A percentile compares a stretch with the other conserved stretches of the same genome.
phyloP scores from a whole-genome alignment of 495 filamentous ascomycete genomes.

The Trichoderma reesei region DNA sequence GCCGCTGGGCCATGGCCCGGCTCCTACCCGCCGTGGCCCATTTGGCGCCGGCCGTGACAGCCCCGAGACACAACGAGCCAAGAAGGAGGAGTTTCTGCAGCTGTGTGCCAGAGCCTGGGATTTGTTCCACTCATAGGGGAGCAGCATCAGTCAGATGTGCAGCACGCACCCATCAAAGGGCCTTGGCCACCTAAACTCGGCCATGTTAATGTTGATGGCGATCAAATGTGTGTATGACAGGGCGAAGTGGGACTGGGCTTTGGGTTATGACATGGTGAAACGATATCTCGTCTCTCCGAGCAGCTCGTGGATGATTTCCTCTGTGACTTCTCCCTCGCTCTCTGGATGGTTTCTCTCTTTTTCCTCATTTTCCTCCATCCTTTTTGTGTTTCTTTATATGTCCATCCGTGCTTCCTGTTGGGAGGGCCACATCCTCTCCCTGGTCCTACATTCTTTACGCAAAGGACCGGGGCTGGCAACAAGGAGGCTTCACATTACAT shows the following conservation, averaged over 20 bases:
- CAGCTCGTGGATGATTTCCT: not conserved
- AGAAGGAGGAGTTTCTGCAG: conserved; percentile 88
- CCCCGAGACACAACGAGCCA: conserved; percentile 71
- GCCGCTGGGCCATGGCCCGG: conserved; percentile 54
- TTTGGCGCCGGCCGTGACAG: conserved; percentile 73
- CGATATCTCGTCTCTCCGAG: not conserved
- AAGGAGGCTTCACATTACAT: not conserved
- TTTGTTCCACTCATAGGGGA: conserved; percentile 77
- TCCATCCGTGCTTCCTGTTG: not conserved
- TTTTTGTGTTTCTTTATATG: not conserved
- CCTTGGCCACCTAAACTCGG: no score
- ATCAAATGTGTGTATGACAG: not conserved
- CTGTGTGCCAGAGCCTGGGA: conserved; percentile 91
- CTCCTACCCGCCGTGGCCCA: conserved; percentile 50
- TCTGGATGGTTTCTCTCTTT: not conserved
- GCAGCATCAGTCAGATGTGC: not conserved
- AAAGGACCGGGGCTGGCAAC: not conserved
- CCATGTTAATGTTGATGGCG: no score
- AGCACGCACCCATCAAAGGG: not conserved
- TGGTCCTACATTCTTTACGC: not conserved
- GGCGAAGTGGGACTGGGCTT: not conserved
- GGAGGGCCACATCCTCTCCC: conserved; percentile 4
- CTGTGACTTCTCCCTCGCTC: not conserved
- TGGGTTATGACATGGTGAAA: conserved; percentile 5
- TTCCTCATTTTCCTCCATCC: no score